Base-by-base conservation (phyloP, 306 rosid genomes). In the Potentilla sterilis region DNA sequence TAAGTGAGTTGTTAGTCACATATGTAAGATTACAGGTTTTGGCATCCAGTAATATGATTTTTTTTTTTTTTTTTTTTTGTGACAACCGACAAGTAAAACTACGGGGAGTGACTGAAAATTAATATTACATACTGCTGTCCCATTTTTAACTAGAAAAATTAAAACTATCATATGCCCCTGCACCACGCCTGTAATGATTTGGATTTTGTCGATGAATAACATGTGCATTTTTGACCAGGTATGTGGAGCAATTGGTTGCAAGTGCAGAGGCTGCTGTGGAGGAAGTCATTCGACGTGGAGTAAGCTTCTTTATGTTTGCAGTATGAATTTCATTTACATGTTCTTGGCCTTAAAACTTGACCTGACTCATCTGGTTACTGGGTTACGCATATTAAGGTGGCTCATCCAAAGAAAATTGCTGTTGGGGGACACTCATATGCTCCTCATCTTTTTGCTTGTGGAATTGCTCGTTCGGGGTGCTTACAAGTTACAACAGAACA, bases 371-470 rank as follows among this genome's bases (percentile, higher is more conserved):
- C 54, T 72, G 66, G 35, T 72, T 48, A 35, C 68, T 37, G 44
- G 5, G 21, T 69, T 79, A 65, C 65, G 41, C 77, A 70, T 77
- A 79, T 74, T 63, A 81, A 94, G 99, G 97, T 95, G 61, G 99
- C 97, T 74, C 88, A 95, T 90, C 97, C 96, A 35, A 82, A 84
- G 83, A 95, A 86, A 87, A 90, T 95, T 79, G 97, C 97, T 78
- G 84, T 95, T 76, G 99, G 99, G 66, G 99, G 99, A 84, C 97
- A 95, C 83, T 95, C 99, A 80, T 95, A 92, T 67, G 99, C 99
- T 58, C 93, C 99, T 73, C 99, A 95, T 86, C 96, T 95, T 79
- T 95, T 95, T 85, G 83, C 96, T 79, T 95, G 99, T 81, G 99
- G 99, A 72, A 74, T 95, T 88, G 99, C 99, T 79, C 99, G 99